Base-by-base conservation (phyloP, 306 rosid genomes). In the Medicago ruthenica region DNA sequence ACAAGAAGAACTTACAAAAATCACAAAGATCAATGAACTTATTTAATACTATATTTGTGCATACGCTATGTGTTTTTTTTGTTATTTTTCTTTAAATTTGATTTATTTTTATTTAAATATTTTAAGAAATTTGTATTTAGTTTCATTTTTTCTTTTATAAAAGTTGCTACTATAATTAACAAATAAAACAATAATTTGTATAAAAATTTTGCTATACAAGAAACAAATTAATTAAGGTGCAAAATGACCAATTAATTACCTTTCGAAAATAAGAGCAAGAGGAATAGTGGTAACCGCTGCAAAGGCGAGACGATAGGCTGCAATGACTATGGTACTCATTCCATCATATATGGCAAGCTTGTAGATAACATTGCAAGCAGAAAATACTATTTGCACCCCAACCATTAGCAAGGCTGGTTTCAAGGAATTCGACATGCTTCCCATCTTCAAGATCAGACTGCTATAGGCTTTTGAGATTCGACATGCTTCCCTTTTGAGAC, bases 271-370 rank as follows among this genome's bases (percentile, higher is more conserved):
- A 48, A 83, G 51, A 42, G 92, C 85, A 51, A 90, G 65, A 9
- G 92, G 92, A 74, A 78, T 66, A 44, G 85, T 68, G 71, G 88
- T 81, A 51, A 75, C 70, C 0, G 96, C 65, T 3, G 85, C 87
- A 5, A 87, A 87, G 20, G 80, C 6, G 15, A 84, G 73, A 11
- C 90, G 92, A 65, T 86, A 90, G 27, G 92, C 73, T 45, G 73
- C 17, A 47, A 68, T 45, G 2, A 68, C 88, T 57, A 89, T 87
- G 11, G 81, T 8, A 62, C 74, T 86, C 95, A 89, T 89, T 59
- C 90, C 96, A 71, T 87, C 90, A 7, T 74, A 40, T 0, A 69
- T 68, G 7, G 86, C 90, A 16, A 89, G 63, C 73, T 91, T 89
- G 87, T 87, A 89, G 6, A 91, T 54, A 10, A 91, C 36, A 50